Evolutionary conservation across 106 monocot genomes (phyloP).

Genomic region (Gastrodia elata): DNA sequence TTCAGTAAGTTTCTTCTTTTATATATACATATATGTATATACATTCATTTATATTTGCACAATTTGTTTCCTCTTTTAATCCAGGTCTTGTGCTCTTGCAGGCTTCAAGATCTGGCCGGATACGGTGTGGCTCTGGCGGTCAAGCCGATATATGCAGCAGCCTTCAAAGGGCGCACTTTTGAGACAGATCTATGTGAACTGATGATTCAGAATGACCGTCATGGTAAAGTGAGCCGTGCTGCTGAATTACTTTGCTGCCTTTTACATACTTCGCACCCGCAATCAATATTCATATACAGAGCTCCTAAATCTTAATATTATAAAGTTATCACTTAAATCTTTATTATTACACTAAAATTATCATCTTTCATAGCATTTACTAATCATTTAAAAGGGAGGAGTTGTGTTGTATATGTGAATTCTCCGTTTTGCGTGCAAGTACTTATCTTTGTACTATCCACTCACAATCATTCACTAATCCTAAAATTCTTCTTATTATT

Average conservation of each 20-base stretch:
- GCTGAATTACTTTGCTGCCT: not conserved
- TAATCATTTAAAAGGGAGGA: no score
- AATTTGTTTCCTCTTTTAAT: not conserved
- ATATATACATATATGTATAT: not conserved
- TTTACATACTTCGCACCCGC: no score
- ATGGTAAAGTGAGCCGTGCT: conserved; percentile 32
- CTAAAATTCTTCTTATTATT: no score
- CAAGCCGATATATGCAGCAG: conserved; percentile 42
- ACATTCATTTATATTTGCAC: not conserved
- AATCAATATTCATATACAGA: no score
- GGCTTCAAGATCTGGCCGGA: conserved; percentile 82
- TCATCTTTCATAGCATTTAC: no score
- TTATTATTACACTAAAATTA: no score
- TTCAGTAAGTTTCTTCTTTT: conserved; percentile 47
- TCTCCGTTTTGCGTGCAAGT: not conserved
- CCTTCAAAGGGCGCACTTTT: conserved; percentile 62
- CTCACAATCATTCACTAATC: no score
- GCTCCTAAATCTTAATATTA: no score
- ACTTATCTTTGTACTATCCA: no score
- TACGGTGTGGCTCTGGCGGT: conserved; percentile 92
- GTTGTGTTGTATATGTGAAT: no score
- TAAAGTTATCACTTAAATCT: no score
- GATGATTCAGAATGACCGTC: conserved; percentile 60
- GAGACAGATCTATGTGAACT: conserved; percentile 40
- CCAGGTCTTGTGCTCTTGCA: conserved; percentile 7